Evolutionary conservation across 352 stramenopile species (phyloP), one percentile per base, ranked within the genome.

Genomic region (Pythium sukuiense): DNA sequence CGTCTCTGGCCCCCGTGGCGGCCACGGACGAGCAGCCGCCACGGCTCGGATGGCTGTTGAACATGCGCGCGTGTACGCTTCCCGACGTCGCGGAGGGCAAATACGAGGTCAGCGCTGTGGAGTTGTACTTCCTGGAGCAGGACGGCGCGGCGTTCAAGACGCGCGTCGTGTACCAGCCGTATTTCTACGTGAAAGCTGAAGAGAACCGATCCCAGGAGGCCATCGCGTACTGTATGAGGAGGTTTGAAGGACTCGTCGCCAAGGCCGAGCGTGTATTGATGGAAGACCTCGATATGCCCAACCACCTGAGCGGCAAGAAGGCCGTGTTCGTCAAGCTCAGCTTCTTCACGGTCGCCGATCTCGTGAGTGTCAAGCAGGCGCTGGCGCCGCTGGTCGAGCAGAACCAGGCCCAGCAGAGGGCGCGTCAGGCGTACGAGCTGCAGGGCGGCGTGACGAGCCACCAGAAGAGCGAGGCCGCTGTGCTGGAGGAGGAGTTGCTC

Each of bases 71-170:
- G 12, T 87, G 73, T 32, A 85, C 81, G 52, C 65, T 93, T 9
- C 71, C 74, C 16, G 85, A 91, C 45, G 72, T 76, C 3, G 48
- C 69, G 18, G 85, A 89, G 26, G 79, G 78, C 52, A 90, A 89
- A 54, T 75, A 70, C 50, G 93, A 98, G 75, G 87, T 92, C n/a
- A 89, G 82, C 50, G 93, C 88, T 5, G 68, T 98, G 12, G 96
- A 99, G 67, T 62, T 99, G 41, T 99, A 98, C 76, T 99, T 99
- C 72, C 68, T 98, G 7, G 83, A 97, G 71, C 89, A 98, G 65
- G 90, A 97, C 66, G 92, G 91, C 20, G 77, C 79, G 41, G 95
- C 86, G 9, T 99, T 99, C 82, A 99, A 99, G 79, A 93, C 93
- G 6, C 95, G 89, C 32, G 80, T 99, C 27, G 79, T 99, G 26